Evolutionary conservation across 2,329 filamentous ascomycete genomes (phyloP).

Genomic region (Fusarium nematophilum): DNA sequence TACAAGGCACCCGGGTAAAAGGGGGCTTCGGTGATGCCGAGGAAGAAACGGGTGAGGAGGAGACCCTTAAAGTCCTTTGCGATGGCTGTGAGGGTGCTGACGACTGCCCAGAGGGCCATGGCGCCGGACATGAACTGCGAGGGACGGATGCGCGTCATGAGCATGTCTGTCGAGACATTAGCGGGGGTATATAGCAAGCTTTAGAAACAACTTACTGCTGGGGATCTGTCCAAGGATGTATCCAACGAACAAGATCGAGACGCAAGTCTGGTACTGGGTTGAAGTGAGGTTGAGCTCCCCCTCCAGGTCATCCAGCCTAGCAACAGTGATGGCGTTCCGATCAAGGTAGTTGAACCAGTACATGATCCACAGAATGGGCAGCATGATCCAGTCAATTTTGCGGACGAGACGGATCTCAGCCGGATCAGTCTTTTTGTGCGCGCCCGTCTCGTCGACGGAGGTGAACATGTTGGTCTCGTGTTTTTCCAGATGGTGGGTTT

Average conservation of each 20-base stretch:
- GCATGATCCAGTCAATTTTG: constrained; percentile 25
- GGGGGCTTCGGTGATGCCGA: constrained; percentile 55
- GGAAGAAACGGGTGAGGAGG: constrained; percentile 55
- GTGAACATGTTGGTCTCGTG: constrained; percentile 15
- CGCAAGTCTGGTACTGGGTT: constrained; percentile 42
- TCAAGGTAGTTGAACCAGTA: constrained; percentile 58
- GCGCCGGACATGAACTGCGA: constrained; percentile 57
- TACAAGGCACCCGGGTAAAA: constrained; percentile 51
- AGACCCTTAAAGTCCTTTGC: constrained; percentile 56
- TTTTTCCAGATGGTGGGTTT: constrained; percentile 20
- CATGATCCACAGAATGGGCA: constrained; percentile 48
- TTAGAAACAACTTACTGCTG: constrained; percentile 36
- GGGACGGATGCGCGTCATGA: constrained; percentile 56
- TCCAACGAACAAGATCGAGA: constrained; percentile 51
- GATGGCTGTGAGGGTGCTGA: constrained; percentile 55
- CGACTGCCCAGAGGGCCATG: constrained; percentile 53
- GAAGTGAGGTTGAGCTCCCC: constrained; percentile 31
- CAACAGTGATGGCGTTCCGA: constrained; percentile 58
- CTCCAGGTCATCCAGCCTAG: constrained; percentile 45
- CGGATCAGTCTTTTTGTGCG: constrained; percentile 23
- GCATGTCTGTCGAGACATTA: constrained; percentile 42
- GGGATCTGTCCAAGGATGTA: constrained; percentile 55
- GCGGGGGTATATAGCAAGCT: not conserved
- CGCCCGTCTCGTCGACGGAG: constrained; percentile 16
- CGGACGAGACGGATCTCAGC: constrained; percentile 18